A percentile compares a stretch with the other conserved stretches of the same genome.
phyloP scores from a whole-genome alignment of 2,329 filamentous ascomycete species.

The Fonsecaea pedrosoi region DNA sequence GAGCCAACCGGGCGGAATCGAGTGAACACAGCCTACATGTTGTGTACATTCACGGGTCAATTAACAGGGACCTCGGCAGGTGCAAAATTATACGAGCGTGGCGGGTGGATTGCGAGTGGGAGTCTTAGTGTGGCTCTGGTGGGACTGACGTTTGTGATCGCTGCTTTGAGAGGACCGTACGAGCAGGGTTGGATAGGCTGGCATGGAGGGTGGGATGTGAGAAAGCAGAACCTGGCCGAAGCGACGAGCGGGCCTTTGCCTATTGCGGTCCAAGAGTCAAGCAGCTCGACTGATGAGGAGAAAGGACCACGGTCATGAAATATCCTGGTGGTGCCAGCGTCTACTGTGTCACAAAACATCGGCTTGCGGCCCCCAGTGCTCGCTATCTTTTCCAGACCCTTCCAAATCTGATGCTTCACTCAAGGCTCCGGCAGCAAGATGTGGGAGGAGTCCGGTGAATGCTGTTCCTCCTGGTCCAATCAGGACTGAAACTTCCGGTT shows the following conservation, averaged over 20 bases:
- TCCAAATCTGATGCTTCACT: not conserved
- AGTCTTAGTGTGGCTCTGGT: conserved; percentile 64
- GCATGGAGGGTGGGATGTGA: conserved; percentile 62
- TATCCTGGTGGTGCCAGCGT: not conserved
- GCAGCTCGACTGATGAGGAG: conserved; percentile 7
- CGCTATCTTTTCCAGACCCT: not conserved
- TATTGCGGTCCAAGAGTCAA: conserved; percentile 7
- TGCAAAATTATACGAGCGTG: conserved; percentile 61
- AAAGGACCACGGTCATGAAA: conserved; percentile 4
- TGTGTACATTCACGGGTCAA: conserved; percentile 76
- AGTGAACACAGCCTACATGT: conserved; percentile 84
- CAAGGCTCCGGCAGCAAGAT: not conserved
- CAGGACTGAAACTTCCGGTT: not conserved
- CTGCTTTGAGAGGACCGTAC: conserved; percentile 60
- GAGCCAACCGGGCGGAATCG: conserved; percentile 75
- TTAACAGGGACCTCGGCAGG: conserved; percentile 71
- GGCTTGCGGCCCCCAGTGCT: not conserved
- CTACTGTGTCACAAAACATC: not conserved
- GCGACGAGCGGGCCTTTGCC: conserved; percentile 29
- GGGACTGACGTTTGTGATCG: conserved; percentile 56
- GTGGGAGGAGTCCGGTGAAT: not conserved
- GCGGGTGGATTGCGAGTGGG: conserved; percentile 64
- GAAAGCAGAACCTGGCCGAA: conserved; percentile 37
- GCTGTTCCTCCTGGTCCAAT: not conserved
- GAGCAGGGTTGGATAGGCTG: conserved; percentile 67